Percentiles rank a stretch among this genome's conserved stretches.
Evolutionary conservation across 2,329 filamentous ascomycete genomes (phyloP).

Genomic region (Knufia petricola): DNA sequence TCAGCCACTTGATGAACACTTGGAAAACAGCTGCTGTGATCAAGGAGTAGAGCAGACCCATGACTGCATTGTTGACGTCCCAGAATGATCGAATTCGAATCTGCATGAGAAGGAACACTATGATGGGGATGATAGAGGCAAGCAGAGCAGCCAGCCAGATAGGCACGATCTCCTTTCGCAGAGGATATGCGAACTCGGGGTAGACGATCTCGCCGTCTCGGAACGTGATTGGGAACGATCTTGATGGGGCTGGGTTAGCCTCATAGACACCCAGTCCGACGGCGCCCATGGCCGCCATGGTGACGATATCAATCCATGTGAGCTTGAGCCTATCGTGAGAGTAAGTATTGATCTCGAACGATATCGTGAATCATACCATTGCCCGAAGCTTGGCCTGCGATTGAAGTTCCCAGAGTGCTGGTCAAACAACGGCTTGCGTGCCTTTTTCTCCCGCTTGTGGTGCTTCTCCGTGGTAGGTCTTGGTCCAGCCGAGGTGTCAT

Average conservation of each 20-base stretch:
- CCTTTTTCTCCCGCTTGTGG: background rate
- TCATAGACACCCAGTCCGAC: constrained; percentile 53
- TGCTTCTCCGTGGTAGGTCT: background rate
- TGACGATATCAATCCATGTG: constrained; percentile 58
- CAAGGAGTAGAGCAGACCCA: constrained; percentile 60
- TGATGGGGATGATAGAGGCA: constrained; percentile 55
- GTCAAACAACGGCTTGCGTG: constrained; percentile 14
- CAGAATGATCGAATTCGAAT: constrained; percentile 59
- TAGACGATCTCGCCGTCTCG: constrained; percentile 58
- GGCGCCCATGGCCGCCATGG: constrained; percentile 56
- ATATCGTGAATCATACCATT: constrained; percentile 43
- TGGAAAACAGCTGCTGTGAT: constrained; percentile 66
- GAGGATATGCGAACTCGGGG: constrained; percentile 60
- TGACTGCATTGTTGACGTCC: constrained; percentile 57
- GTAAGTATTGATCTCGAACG: background rate
- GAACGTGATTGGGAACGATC: constrained; percentile 62
- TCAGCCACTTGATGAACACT: constrained; percentile 65
- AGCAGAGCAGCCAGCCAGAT: constrained; percentile 62
- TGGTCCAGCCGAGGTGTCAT: background rate
- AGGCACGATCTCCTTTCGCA: constrained; percentile 60
- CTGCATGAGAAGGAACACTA: constrained; percentile 56
- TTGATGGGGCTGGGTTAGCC: constrained; percentile 54
- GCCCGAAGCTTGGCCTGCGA: constrained; percentile 51
- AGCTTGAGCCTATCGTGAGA: constrained; percentile 30
- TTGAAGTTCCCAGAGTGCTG: constrained; percentile 34